phyloP scores from a whole-genome alignment of 2,329 filamentous ascomycete species.

The Epichloe uncinata region DNA sequence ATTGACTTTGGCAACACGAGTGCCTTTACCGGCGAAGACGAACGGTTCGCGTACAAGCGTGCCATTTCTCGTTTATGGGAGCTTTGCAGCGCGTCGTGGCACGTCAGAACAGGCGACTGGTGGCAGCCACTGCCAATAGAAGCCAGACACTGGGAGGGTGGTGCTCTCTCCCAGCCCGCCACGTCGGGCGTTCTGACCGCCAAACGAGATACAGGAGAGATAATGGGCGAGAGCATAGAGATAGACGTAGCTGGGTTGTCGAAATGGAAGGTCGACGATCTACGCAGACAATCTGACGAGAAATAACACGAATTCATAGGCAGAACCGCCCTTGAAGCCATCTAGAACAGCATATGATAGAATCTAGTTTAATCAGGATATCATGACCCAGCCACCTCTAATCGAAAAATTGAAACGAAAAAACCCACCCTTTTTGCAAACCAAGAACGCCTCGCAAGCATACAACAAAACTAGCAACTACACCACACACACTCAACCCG shows the following conservation, averaged over 20 bases:
- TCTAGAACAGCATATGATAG: too few species aligned
- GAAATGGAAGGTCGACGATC: conserved; percentile 22
- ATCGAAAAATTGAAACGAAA: background rate
- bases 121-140: conserved; percentile 56
- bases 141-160: conserved; percentile 53
- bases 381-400: too few species aligned
- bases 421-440: background rate
- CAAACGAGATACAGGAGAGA: conserved; percentile 12
- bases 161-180: conserved; percentile 13
- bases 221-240: conserved; percentile 21
- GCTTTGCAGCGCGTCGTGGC: conserved; percentile 63
- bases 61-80: conserved; percentile 71
- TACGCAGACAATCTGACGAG: conserved; percentile 15
- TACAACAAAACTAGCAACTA: conserved; percentile 9
- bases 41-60: conserved; percentile 68
- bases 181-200: conserved; percentile 2
- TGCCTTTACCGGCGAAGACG: conserved; percentile 67
- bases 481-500: conserved; percentile 6
- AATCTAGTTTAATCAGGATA: too few species aligned
- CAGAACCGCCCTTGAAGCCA: too few species aligned
- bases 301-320: background rate
- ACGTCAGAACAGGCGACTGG: conserved; percentile 50
- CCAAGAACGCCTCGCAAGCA: conserved; percentile 1
- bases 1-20: conserved; percentile 55
- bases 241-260: conserved; percentile 26